Evolutionary conservation across 1,284 basidiomycete species (phyloP), one percentile per base, ranked within the genome.

Genomic region (Cryptococcus sp.): DNA sequence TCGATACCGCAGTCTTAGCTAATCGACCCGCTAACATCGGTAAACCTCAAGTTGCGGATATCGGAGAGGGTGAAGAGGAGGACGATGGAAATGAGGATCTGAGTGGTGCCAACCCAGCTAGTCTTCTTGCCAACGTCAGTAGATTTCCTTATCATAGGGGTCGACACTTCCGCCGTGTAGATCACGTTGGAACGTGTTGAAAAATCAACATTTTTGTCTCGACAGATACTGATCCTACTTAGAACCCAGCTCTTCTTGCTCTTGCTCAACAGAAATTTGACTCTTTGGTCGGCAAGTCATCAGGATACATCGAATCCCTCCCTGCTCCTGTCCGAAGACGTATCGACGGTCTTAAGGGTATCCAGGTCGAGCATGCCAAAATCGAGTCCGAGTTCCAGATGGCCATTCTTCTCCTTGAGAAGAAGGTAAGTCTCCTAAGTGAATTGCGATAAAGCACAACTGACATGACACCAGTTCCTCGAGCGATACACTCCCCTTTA

Each of bases 371-470:
- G 80, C 92, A 97, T 79, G 86, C 86, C 68, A 89, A 93, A 74
- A 84, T 98, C 56, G 91, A 97, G 78, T 88, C 89, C 71, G 85
- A 94, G 81, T 96, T 95, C 84, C 97, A 98, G 80, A 85, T 87
- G 72, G 95, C 98, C 79, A 91, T 93, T 71, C 83, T 97, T 57
- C 92, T 95, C 78, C 83, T 98, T 56, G 94, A 98, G 82, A 93
- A 94, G 82, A 96, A 96, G 82, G 90, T 90, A 64, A 49, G 83
- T 58, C 23, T 23, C 23, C 23, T 23, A 23, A 23, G 23, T 48
- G 43, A 38, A 2, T 34, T n/a, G 14, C 37, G 5, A 3, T 46
- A 10, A 10, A 7, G 34, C 43, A 47, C 38, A 5, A 7, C 2
- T 6, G 31, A 31, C n/a, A 5, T 30, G 33, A 13, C 15, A 51